phyloP scores from a whole-genome alignment of 352 stramenopile species.

The Globisporangium sylvaticum region DNA sequence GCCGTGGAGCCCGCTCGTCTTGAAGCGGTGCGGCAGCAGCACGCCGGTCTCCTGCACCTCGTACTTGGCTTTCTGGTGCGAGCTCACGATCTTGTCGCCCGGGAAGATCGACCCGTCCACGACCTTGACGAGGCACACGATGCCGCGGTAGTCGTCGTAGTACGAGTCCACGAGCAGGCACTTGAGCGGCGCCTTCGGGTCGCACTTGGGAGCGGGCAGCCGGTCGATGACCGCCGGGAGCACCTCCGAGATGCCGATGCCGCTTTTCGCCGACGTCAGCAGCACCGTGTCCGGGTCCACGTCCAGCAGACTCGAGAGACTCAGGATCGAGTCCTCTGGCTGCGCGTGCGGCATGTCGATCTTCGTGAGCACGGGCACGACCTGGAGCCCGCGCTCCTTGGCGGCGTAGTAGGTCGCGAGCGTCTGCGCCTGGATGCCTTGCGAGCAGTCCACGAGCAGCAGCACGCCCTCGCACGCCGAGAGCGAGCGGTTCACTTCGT shows the following conservation, averaged over 20 bases:
- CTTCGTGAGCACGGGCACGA: slow-evolving; percentile 97
- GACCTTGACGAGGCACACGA: slow-evolving; percentile 94
- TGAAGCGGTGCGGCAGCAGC: slow-evolving; percentile 83
- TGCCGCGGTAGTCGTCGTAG: slow-evolving; percentile 95
- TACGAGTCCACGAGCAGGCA: slow-evolving; percentile 97
- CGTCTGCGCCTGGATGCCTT: slow-evolving; percentile 98
- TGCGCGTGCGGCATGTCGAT: slow-evolving; percentile 97
- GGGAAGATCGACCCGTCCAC: slow-evolving; percentile 90
- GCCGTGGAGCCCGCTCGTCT: slow-evolving; percentile 76
- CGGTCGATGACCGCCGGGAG: slow-evolving; percentile 76
- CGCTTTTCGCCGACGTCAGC: slow-evolving; percentile 94
- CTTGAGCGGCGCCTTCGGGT: slow-evolving; percentile 71
- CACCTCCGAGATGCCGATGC: slow-evolving; percentile 85
- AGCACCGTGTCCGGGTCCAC: slow-evolving; percentile 95
- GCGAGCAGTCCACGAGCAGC: slow-evolving; percentile 96
- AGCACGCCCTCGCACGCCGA: slow-evolving; percentile 96
- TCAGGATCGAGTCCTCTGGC: slow-evolving; percentile 85
- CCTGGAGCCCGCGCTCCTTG: slow-evolving; percentile 94
- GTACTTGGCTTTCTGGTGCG: slow-evolving; percentile 84
- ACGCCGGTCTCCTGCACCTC: slow-evolving; percentile 96
- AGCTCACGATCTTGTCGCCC: slow-evolving; percentile 75
- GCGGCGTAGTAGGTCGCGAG: slow-evolving; percentile 95
- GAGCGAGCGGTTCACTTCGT: slow-evolving; percentile 96
- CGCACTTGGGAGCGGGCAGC: slow-evolving; percentile 52
- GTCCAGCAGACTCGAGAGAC: slow-evolving; percentile 70